Conservation (phyloP, 225 moss, liverwort and hornwort species). For the Bryoerythrophyllum caledonicum region DNA sequence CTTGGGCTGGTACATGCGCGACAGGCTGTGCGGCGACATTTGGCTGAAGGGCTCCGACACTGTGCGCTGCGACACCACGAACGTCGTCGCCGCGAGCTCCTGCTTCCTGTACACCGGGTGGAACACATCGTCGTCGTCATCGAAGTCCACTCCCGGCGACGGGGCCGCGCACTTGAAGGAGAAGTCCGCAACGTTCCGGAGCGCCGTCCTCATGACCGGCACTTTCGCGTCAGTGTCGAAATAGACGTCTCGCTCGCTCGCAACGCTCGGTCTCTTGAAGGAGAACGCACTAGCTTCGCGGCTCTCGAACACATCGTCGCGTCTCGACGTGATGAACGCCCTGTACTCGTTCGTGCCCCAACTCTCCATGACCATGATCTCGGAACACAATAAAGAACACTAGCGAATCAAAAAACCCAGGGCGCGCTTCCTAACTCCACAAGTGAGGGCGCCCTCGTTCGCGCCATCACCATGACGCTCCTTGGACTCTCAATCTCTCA, state of each 20-base stretch:
- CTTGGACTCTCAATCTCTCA: too few species aligned
- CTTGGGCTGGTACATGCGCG: constrained; percentile 67
- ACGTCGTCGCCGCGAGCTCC: constrained; percentile 41
- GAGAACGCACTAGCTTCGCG: constrained; percentile 38
- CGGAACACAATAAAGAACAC: constrained; percentile 5
- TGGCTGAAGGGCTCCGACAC: constrained; percentile 56
- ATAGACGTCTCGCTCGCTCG: constrained; percentile 45
- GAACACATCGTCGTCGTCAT: constrained; percentile 61
- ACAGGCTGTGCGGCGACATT: too few species aligned
- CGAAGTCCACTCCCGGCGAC: too few species aligned
- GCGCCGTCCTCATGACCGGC: constrained; percentile 52
- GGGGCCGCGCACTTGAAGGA: constrained; percentile 57
- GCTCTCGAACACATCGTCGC: constrained; percentile 58
- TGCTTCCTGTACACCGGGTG: constrained; percentile 46
- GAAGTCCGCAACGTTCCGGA: constrained; percentile 40
- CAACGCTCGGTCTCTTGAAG: constrained; percentile 32
- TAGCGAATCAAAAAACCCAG: constrained; percentile 12
- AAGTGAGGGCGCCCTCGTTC: constrained; percentile 19
- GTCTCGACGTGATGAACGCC: constrained; percentile 57
- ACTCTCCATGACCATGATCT: constrained; percentile 37
- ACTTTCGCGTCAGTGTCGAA: constrained; percentile 63
- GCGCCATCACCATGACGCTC: constrained; percentile 19
- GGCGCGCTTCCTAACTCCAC: constrained; percentile 27
- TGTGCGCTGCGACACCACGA: constrained; percentile 58
- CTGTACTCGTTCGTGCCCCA: constrained; percentile 61